Percentiles rank a stretch among this genome's conserved stretches.
Conservation (phyloP, 805 yeast species). For the Sungouiozyma intestinalis region DNA sequence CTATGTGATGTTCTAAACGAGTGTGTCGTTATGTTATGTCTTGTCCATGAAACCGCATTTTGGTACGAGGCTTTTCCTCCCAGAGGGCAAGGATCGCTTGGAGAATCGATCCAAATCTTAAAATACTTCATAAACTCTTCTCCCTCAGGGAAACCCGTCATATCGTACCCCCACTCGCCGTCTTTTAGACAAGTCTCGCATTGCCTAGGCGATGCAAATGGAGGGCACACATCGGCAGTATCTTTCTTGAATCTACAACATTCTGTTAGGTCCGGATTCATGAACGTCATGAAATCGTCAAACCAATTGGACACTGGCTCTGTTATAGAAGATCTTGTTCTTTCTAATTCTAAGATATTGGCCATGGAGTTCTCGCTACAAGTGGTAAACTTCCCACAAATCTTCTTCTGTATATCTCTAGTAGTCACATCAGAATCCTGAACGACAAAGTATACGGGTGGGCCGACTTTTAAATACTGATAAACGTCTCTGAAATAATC, state of each 20-base stretch:
- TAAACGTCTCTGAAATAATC: slow-evolving; percentile 72
- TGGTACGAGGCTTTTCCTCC: slow-evolving; percentile 94
- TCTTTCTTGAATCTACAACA: slow-evolving; percentile 69
- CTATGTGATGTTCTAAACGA: slow-evolving; percentile 72
- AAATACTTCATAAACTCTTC: slow-evolving; percentile 62
- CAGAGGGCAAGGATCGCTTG: slow-evolving; percentile 85
- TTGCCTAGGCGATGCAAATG: slow-evolving; percentile 47
- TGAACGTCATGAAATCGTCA: slow-evolving; percentile 80
- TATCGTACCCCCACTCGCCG: slow-evolving; percentile 55
- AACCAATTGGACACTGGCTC: slow-evolving; percentile 90
- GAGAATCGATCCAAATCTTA: slow-evolving; percentile 70
- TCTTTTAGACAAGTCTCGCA: slow-evolving; percentile 66
- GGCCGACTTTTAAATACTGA: slow-evolving; percentile 70
- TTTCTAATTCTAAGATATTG: slow-evolving; percentile 77
- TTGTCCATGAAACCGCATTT: slow-evolving; percentile 39
- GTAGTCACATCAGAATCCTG: slow-evolving; percentile 53
- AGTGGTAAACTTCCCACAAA: slow-evolving; percentile 82
- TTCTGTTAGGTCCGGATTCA: slow-evolving; percentile 76
- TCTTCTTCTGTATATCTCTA: slow-evolving; percentile 51
- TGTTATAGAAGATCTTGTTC: slow-evolving; percentile 56
- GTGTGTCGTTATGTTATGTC: slow-evolving; percentile 40
- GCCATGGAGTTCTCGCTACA: slow-evolving; percentile 72
- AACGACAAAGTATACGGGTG: slow-evolving; percentile 85
- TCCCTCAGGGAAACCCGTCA: slow-evolving; percentile 77
- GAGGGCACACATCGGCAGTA: slow-evolving; percentile 47